Evolutionary conservation across 352 stramenopile genomes (phyloP).

Genomic region (Pythium utonaiense): DNA sequence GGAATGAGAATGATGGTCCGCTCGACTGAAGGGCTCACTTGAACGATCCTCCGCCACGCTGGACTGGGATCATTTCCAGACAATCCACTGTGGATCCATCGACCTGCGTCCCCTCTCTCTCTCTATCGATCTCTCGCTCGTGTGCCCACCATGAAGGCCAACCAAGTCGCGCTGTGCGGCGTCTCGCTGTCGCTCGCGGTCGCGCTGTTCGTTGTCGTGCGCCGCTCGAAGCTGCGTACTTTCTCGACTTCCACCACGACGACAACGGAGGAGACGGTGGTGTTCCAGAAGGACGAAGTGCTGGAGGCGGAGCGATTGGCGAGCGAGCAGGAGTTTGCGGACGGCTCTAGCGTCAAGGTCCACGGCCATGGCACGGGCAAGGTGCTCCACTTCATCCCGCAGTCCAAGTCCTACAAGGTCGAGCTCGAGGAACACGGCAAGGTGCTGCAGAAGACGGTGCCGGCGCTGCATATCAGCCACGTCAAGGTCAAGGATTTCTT

Average conservation of each 20-base stretch:
- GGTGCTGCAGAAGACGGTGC: constrained; percentile 22
- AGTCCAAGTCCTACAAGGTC: constrained; percentile 75
- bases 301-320: constrained; percentile 12
- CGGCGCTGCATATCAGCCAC: constrained; percentile 17
- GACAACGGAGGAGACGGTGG: neutral
- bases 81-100: neutral
- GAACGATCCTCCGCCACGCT: neutral
- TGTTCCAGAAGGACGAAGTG: constrained; percentile 8
- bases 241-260: neutral
- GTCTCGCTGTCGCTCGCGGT: constrained; percentile 22
- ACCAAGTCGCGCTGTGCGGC: constrained; percentile 6
- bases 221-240: constrained; percentile 8
- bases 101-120: no score
- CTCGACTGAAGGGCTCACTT: neutral
- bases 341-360: constrained; percentile 16
- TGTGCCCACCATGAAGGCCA: constrained; percentile 8
- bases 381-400: constrained; percentile 62
- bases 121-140: neutral
- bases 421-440: constrained; percentile 37
- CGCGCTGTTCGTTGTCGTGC: constrained; percentile 17
- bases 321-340: constrained; percentile 21
- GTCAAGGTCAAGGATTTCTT: constrained; percentile 38
- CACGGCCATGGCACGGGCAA: constrained; percentile 14
- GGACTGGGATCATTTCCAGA: neutral
- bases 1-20: neutral